Conservation (phyloP, 2,329 filamentous ascomycete genomes). For the Macroventuria anomochaeta region DNA sequence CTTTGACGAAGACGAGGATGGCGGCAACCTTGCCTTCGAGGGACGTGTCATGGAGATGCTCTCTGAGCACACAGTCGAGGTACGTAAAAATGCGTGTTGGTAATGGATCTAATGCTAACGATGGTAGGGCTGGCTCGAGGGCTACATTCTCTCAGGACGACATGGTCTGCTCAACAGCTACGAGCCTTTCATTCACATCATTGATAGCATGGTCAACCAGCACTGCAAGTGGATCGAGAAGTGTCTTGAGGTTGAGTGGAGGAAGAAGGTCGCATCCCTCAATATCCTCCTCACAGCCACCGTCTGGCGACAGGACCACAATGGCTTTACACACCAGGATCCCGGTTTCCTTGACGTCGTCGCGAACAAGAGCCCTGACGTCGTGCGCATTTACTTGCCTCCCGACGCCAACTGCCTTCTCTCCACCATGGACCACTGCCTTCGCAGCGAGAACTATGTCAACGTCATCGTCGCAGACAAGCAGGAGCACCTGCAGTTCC, state of each 20-base stretch:
- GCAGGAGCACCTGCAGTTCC: slow-evolving; percentile 77
- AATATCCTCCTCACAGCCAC: slow-evolving; percentile 81
- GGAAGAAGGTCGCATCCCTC: slow-evolving; percentile 73
- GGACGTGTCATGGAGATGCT: slow-evolving; percentile 85
- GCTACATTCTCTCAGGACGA: slow-evolving; percentile 75
- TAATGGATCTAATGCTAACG: slow-evolving; percentile 13
- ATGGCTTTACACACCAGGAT: slow-evolving; percentile 83
- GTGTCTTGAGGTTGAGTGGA: slow-evolving; percentile 79
- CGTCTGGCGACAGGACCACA: slow-evolving; percentile 84
- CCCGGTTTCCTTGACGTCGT: slow-evolving; percentile 81
- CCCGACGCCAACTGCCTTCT: slow-evolving; percentile 81
- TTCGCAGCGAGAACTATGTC: slow-evolving; percentile 77
- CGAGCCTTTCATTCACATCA: slow-evolving; percentile 82
- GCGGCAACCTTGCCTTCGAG: slow-evolving; percentile 71
- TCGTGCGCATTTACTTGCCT: slow-evolving; percentile 81
- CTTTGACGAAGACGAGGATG: slow-evolving; percentile 76
- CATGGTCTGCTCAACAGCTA: slow-evolving; percentile 82
- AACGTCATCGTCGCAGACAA: slow-evolving; percentile 83
- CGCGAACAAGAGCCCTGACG: slow-evolving; percentile 79
- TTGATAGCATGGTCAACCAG: slow-evolving; percentile 86
- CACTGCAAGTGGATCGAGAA: slow-evolving; percentile 89
- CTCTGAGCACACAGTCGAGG: slow-evolving; percentile 80
- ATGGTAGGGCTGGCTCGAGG: slow-evolving; percentile 69
- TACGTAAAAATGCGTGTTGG: slow-evolving; percentile 11
- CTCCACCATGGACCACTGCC: slow-evolving; percentile 77